Percentiles rank a stretch among this genome's conserved stretches.
Evolutionary conservation across 805 yeast genomes (phyloP).

Genomic region (Candida palmyrensis): DNA sequence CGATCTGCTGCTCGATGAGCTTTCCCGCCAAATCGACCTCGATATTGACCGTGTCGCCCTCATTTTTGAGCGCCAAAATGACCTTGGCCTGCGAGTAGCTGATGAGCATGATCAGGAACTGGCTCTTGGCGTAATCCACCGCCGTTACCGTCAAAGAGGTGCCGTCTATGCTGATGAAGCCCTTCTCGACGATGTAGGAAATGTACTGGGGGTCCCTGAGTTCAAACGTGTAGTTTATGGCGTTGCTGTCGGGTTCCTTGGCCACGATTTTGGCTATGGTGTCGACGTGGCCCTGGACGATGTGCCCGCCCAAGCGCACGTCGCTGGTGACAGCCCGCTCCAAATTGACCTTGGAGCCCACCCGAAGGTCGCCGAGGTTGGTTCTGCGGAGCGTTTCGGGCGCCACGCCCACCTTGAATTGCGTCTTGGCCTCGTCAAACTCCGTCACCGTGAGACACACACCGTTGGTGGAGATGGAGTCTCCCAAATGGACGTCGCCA

Average conservation of each 20-base stretch:
- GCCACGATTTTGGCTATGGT: conserved; percentile 67
- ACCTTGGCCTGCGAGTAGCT: conserved; percentile 86
- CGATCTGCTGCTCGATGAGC: conserved; percentile 82
- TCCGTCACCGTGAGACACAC: conserved; percentile 90
- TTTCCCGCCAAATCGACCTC: conserved; percentile 96
- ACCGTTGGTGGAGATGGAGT: conserved; percentile 88
- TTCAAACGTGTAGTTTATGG: conserved; percentile 70
- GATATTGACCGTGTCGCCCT: conserved; percentile 71
- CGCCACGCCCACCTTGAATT: conserved; percentile 85
- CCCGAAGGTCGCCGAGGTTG: conserved; percentile 56
- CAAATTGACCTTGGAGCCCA: conserved; percentile 67
- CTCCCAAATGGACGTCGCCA: conserved; percentile 85
- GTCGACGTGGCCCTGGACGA: conserved; percentile 97
- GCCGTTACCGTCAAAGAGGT: conserved; percentile 83
- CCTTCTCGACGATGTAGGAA: conserved; percentile 87
- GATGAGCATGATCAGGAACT: conserved; percentile 85
- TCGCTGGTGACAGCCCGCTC: conserved; percentile 89
- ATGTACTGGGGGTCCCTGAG: conserved; percentile 58
- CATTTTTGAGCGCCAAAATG: conserved; percentile 56
- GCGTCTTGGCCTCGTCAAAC: conserved; percentile 42
- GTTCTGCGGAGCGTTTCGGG: conserved; percentile 88
- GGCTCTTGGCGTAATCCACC: conserved; percentile 53
- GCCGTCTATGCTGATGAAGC: conserved; percentile 91
- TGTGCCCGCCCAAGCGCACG: conserved; percentile 91
- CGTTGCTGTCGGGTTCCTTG: conserved; percentile 60